Base-by-base conservation (phyloP, 257 asterid species). In the Solanum pinnatisectum region DNA sequence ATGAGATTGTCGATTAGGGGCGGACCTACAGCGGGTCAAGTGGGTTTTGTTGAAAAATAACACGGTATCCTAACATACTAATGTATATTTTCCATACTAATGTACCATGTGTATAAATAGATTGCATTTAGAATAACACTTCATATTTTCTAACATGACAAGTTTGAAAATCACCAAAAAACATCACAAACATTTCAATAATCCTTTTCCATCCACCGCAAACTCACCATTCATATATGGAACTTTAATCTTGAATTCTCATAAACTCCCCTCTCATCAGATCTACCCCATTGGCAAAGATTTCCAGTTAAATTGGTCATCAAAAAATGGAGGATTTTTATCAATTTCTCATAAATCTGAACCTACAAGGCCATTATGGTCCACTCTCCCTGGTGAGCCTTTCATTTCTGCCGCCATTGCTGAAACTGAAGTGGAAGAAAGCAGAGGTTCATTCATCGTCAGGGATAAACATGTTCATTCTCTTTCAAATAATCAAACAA, bases 381-480 rank as follows among this genome's bases (percentile, higher is more conserved):
- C 97, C 42, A 95, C 98, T 5, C 84, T 93, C 5, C 96, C 99
- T 25, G 98, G 99, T 84, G 95, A 94, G 89, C 94, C 98, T 83
- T 96, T 96, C 90, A 88, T 96, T 13, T 95, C 98, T 32, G 97
- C 98, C 4, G 98, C 98, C 13, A 92, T 90, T 68, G 98, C 93
- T 35, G 98, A 94, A 87, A 94, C 98, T 20, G 98, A 95, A 90
- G 95, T 96, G 46, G 95, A 94, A 83, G 99, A 96, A 89, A 95
- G 99, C 93, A 94, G 99, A 35, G 99, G 99, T 52, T 96, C 99
- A 35, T 95, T 96, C 87, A 90, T 92, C 81, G 91, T 96, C 87
- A 94, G 92, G 49, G 98, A 96, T 87, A 92, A 76, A 60, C 56
- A 90, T 40, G 91, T 94, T 86, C 97, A 92, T 87, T 85, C 89